Evolutionary conservation across 495 filamentous ascomycete species (phyloP).

Genomic region (Podospora bellae-mahoneyi): DNA sequence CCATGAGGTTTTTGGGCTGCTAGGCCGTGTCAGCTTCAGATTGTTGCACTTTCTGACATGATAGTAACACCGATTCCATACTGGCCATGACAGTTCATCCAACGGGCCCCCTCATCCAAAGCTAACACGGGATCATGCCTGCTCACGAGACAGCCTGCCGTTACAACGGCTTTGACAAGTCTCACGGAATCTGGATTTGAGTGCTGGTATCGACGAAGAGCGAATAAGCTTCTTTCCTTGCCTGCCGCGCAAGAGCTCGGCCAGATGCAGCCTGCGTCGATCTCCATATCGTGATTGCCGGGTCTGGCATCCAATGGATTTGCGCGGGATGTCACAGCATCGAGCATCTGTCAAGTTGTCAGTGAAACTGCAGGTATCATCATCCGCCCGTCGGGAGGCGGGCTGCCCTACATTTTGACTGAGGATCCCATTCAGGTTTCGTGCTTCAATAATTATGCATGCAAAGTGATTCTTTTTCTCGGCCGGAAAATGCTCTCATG

Average conservation of each 20-base stretch:
- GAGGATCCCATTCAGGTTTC: not conserved
- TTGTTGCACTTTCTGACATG: not conserved
- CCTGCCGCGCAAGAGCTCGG: not conserved
- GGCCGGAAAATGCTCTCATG: constrained; percentile 1
- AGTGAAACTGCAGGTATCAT: not conserved
- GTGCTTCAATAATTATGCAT: constrained; percentile 6
- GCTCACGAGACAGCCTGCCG: not conserved
- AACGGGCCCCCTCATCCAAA: not conserved
- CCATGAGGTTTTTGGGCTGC: not conserved
- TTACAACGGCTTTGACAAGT: constrained; percentile 2
- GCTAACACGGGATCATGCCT: not conserved
- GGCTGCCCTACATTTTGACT: constrained; percentile 5
- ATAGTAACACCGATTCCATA: not conserved
- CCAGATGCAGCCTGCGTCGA: constrained; percentile 3
- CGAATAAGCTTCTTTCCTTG: constrained; percentile 6
- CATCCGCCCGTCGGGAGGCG: not conserved
- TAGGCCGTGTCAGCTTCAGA: not conserved
- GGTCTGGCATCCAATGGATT: not conserved
- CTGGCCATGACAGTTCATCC: not conserved
- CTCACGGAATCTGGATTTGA: not conserved
- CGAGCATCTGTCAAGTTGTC: not conserved
- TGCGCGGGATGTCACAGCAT: not conserved
- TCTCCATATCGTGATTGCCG: constrained; percentile 5
- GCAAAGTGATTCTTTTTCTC: not conserved
- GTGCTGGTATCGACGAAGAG: not conserved